These are phyloP conservation scores for Turritis glabra DNA, from an alignment of 345 rosid genomes.

Conservation along the genomic window DNA sequence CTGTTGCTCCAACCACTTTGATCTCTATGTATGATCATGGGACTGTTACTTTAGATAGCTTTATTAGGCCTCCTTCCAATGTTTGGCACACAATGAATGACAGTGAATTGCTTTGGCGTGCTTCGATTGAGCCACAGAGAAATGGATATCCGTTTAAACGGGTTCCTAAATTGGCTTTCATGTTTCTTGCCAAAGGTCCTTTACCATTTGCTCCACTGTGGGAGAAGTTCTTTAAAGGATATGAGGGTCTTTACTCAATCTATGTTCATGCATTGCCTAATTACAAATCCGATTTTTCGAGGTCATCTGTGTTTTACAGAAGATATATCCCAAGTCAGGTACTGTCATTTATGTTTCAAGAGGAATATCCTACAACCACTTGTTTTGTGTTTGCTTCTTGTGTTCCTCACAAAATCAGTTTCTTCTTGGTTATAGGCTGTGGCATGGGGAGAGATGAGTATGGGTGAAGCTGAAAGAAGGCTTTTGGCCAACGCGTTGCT, in stretches of 20 bases:
- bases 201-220: constrained; percentile 89
- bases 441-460: constrained; percentile 93
- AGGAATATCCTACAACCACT: neutral
- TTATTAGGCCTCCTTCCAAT: constrained; percentile 58
- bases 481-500: constrained; percentile 88
- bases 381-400: constrained; percentile 7
- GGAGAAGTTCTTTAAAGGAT: constrained; percentile 83
- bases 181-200: constrained; percentile 90
- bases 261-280: constrained; percentile 76
- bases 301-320: constrained; percentile 65
- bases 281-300: constrained; percentile 50
- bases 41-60: constrained; percentile 37
- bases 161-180: constrained; percentile 85
- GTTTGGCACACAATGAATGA: constrained; percentile 76
- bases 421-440: constrained; percentile 49
- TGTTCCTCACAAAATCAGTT: constrained; percentile 1
- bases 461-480: constrained; percentile 94
- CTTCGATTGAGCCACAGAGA: constrained; percentile 64
- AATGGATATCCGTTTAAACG: constrained; percentile 62
- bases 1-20: constrained; percentile 41
- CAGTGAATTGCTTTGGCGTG: constrained; percentile 77
- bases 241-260: constrained; percentile 61
- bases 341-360: constrained; percentile 23
- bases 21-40: constrained; percentile 39
- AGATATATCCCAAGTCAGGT: constrained; percentile 97